Evolutionary conservation across 345 rosid species (phyloP).

Genomic region (Eucalyptus cloeziana): DNA sequence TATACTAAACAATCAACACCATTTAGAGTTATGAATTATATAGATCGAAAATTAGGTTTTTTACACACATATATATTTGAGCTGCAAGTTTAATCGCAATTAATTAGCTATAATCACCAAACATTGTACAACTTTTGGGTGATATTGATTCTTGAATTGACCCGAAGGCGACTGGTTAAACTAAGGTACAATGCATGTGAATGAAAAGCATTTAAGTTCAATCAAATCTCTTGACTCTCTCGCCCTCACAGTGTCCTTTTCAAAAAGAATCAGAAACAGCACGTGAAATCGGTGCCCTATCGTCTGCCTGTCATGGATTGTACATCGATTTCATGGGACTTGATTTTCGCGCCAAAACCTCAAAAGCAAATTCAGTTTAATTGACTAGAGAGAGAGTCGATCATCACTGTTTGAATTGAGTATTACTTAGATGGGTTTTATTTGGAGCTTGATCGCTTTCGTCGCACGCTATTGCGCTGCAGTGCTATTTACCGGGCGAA

Average conservation of each 20-base stretch:
- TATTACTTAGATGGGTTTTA: not conserved
- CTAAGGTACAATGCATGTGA: not conserved
- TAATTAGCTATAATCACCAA: not conserved
- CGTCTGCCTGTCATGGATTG: not conserved
- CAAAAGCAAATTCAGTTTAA: not conserved
- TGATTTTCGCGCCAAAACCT: not conserved
- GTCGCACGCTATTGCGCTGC: not conserved
- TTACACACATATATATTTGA: not conserved
- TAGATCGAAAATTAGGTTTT: not conserved
- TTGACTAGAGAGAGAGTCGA: not conserved
- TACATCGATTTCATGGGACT: not conserved
- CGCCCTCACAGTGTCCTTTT: not conserved
- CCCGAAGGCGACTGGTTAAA: not conserved
- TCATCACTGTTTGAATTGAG: not conserved
- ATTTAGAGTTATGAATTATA: not conserved
- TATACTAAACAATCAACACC: not conserved
- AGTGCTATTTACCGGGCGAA: slow-evolving; percentile 31
- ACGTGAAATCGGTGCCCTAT: not conserved
- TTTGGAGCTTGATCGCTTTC: not conserved
- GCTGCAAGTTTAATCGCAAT: not conserved
- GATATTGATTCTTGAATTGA: not conserved
- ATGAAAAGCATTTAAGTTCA: not conserved
- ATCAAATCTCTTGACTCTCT: not conserved
- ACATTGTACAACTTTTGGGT: not conserved
- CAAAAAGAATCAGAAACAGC: not conserved